A percentile compares a stretch with the other conserved stretches of the same genome.
Evolutionary conservation across 2,329 filamentous ascomycete species (phyloP).

Genomic region (Fusarium transvaalense): DNA sequence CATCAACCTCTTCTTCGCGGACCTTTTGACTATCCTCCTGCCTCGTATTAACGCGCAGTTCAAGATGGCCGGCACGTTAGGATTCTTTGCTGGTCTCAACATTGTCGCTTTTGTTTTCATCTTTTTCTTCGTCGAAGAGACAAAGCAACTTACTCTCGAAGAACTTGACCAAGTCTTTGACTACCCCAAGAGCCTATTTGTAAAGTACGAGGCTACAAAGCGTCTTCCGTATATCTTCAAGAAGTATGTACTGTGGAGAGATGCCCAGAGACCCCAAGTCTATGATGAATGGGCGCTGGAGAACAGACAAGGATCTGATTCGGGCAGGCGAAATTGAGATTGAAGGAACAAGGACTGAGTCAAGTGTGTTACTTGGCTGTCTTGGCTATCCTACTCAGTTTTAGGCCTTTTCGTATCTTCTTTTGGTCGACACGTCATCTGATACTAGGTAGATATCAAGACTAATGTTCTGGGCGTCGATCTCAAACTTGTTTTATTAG

Average conservation of each 20-base stretch:
- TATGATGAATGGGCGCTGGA: constrained; percentile 19
- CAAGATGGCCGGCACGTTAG: constrained; percentile 53
- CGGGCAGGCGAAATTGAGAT: neutral
- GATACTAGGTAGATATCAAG: neutral
- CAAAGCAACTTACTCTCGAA: constrained; percentile 61
- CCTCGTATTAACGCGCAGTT: constrained; percentile 48
- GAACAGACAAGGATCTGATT: constrained; percentile 5
- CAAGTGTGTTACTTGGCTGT: neutral
- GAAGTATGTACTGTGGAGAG: neutral
- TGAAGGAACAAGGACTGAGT: neutral
- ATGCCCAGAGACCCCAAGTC: neutral
- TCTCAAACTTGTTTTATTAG: neutral
- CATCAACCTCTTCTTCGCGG: constrained; percentile 62
- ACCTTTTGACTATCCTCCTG: constrained; percentile 59
- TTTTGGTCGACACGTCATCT: neutral
- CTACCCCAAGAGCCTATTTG: constrained; percentile 54
- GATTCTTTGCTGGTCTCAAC: constrained; percentile 61
- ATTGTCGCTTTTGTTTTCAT: constrained; percentile 59
- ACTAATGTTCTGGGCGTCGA: neutral
- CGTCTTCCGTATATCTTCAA: constrained; percentile 55
- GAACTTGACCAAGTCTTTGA: constrained; percentile 50
- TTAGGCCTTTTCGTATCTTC: neutral
- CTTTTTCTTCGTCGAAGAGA: constrained; percentile 62
- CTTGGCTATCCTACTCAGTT: neutral
- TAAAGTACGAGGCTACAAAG: constrained; percentile 51